These are phyloP conservation scores for Euphorbia tirucalli DNA, from an alignment of 345 rosid species.

Conservation along the genomic window DNA sequence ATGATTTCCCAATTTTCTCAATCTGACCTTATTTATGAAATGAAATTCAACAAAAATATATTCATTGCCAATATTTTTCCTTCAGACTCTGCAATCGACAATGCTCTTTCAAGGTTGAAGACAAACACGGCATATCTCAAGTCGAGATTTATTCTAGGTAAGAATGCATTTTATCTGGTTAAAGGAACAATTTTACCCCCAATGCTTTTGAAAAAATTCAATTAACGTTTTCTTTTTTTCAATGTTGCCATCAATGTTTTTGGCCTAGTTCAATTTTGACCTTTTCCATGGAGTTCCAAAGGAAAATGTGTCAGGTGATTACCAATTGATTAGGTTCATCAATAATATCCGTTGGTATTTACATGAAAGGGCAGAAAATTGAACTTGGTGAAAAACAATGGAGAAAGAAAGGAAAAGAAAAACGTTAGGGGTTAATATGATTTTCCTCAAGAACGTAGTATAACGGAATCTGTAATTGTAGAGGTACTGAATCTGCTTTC, in stretches of 20 bases:
- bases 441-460: no score
- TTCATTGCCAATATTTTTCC: background rate
- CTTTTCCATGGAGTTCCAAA: background rate
- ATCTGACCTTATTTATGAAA: no score
- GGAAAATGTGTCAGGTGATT: background rate
- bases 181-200: background rate
- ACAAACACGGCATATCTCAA: slow-evolving; percentile 42
- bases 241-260: background rate
- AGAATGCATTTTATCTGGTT: slow-evolving; percentile 12
- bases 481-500: slow-evolving; percentile 47
- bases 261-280: background rate
- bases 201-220: background rate
- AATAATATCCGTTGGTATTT: background rate
- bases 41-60: background rate
- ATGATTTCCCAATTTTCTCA: background rate
- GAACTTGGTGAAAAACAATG: no score
- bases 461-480: slow-evolving; percentile 22
- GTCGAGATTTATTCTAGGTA: slow-evolving; percentile 57
- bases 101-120: slow-evolving; percentile 35
- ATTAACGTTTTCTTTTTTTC: background rate
- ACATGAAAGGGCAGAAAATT: background rate
- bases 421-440: no score
- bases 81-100: slow-evolving; percentile 39
- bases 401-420: no score
- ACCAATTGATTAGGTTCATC: background rate